These are phyloP conservation scores for Spironucleus salmonicida DNA, from an alignment of 208 protist genomes.

Conservation along the genomic window DNA sequence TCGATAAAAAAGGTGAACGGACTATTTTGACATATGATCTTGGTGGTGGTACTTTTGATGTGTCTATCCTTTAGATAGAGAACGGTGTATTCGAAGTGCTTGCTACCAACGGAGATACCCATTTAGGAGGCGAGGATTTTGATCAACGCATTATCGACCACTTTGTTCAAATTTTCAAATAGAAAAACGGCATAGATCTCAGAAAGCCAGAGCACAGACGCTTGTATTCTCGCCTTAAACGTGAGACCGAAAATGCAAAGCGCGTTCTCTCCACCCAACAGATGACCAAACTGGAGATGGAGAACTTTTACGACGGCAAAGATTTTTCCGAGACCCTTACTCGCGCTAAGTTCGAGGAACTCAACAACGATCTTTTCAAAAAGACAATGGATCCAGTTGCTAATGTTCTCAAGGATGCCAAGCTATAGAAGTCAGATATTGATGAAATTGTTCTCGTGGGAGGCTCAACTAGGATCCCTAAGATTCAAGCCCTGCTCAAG, in stretches of 20 bases:
- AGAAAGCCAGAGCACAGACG: neutral
- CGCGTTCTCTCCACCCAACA: slow-evolving; percentile 26
- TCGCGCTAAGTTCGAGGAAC: slow-evolving; percentile 47
- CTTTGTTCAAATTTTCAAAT: slow-evolving; percentile 20
- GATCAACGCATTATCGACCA: slow-evolving; percentile 30
- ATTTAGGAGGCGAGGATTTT: slow-evolving; percentile 88
- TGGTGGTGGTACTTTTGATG: slow-evolving; percentile 68
- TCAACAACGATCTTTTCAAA: slow-evolving; percentile 63
- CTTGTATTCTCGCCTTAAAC: neutral
- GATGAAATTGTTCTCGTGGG: slow-evolving; percentile 45
- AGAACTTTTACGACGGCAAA: slow-evolving; percentile 35
- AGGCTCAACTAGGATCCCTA: slow-evolving; percentile 40
- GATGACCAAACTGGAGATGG: slow-evolving; percentile 30
- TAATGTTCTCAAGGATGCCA: slow-evolving; percentile 56
- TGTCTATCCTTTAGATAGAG: slow-evolving; percentile 93
- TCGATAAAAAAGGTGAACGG: slow-evolving; percentile 42
- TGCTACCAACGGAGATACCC: slow-evolving; percentile 92
- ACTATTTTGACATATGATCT: slow-evolving; percentile 81
- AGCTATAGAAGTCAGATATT: slow-evolving; percentile 28
- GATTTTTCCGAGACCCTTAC: slow-evolving; percentile 42
- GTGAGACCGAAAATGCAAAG: slow-evolving; percentile 40
- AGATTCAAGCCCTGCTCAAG: slow-evolving; percentile 31
- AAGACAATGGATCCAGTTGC: slow-evolving; percentile 75
- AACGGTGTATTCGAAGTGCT: slow-evolving; percentile 94
- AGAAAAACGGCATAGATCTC: slow-evolving; percentile 16